These are phyloP conservation scores for Sporothrix schenckii DNA, from an alignment of 2,329 filamentous ascomycete species.

Conservation along the genomic window DNA sequence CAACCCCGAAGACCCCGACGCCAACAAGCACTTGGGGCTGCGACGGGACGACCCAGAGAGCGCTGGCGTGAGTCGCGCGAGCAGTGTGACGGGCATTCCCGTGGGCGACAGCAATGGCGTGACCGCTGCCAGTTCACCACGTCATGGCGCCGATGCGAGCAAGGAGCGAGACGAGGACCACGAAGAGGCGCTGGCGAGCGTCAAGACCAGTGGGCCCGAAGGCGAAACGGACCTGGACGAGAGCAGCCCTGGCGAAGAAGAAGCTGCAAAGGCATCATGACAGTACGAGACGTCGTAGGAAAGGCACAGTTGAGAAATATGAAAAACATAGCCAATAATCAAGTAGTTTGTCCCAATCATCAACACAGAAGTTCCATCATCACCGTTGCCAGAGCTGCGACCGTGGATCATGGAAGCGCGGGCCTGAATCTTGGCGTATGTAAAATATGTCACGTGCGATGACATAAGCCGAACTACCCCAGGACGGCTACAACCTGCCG, in stretches of 20 bases:
- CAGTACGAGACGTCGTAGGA: neutral
- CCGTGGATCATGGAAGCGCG: too few species aligned
- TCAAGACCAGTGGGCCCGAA: slow-evolving; percentile 41
- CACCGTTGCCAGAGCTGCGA: too few species aligned
- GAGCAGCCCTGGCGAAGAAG: neutral
- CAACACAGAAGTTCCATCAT: too few species aligned
- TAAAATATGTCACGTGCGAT: neutral
- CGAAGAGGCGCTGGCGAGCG: slow-evolving; percentile 38
- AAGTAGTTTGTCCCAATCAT: too few species aligned
- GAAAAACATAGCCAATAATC: too few species aligned
- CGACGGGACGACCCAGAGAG: slow-evolving; percentile 67
- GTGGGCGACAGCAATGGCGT: slow-evolving; percentile 17
- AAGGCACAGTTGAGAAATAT: too few species aligned
- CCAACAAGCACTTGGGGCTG: slow-evolving; percentile 69
- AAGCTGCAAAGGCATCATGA: neutral
- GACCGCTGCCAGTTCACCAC: neutral
- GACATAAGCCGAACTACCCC: slow-evolving; percentile 13
- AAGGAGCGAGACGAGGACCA: slow-evolving; percentile 18
- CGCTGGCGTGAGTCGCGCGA: slow-evolving; percentile 70
- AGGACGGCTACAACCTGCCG: neutral
- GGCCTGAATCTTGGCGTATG: neutral
- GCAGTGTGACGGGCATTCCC: slow-evolving; percentile 59
- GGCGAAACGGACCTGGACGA: slow-evolving; percentile 39
- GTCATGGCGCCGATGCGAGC: neutral
- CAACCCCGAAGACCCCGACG: slow-evolving; percentile 50